Percentiles rank a stretch among this genome's conserved stretches.
Evolutionary conservation across 2,329 filamentous ascomycete species (phyloP).

Genomic region (Polytolypa hystricis): DNA sequence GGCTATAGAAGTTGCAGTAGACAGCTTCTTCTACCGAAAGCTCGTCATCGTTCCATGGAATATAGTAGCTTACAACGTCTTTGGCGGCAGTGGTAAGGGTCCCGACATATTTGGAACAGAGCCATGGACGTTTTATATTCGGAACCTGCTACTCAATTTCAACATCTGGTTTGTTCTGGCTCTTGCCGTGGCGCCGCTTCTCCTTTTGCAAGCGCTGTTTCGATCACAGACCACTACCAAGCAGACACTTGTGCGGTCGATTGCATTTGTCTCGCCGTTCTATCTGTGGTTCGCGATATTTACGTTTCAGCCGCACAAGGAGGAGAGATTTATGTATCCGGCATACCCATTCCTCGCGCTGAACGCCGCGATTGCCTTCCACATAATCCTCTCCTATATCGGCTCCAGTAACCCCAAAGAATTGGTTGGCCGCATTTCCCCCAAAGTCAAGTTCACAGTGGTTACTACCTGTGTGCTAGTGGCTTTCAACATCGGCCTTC

Average conservation of each 20-base stretch:
- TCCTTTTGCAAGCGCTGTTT: constrained; percentile 59
- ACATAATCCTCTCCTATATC: constrained; percentile 65
- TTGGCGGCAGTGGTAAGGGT: constrained; percentile 64
- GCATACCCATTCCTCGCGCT: constrained; percentile 82
- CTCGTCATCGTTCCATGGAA: constrained; percentile 72
- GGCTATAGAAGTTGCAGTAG: constrained; percentile 59
- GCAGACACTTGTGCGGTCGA: constrained; percentile 59
- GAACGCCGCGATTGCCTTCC: constrained; percentile 74
- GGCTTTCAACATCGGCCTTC: constrained; percentile 54
- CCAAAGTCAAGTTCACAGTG: constrained; percentile 57
- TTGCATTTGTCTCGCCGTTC: constrained; percentile 73
- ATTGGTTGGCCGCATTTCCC: constrained; percentile 60
- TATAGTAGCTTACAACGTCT: constrained; percentile 92
- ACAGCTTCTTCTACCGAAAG: constrained; percentile 77
- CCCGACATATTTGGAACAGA: constrained; percentile 93
- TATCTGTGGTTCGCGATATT: constrained; percentile 94
- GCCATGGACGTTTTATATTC: constrained; percentile 92
- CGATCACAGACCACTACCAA: constrained; percentile 51
- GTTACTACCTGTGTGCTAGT: constrained; percentile 52
- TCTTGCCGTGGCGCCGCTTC: constrained; percentile 60
- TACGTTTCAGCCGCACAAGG: constrained; percentile 86
- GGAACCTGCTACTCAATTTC: constrained; percentile 87
- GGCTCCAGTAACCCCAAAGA: constrained; percentile 59
- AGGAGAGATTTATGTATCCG: constrained; percentile 98
- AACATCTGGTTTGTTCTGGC: constrained; percentile 87